Evolutionary conservation across 768 basidiomycete species (phyloP), one percentile per base, ranked within the genome.

Genomic region (Gelatoporia subvermispora): DNA sequence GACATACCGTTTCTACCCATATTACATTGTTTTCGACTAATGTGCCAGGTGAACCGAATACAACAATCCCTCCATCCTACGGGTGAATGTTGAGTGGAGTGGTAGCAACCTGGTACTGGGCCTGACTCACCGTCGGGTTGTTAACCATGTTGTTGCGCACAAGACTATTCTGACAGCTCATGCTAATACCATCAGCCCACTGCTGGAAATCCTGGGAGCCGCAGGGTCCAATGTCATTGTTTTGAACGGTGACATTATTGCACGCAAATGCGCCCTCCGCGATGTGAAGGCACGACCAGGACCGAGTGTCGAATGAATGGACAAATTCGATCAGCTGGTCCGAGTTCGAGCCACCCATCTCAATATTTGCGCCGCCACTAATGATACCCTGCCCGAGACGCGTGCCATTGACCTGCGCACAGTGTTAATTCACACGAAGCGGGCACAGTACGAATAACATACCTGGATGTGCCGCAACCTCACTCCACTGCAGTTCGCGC

Each of bases 241-340:
- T 84, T 60, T 85, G 84, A 25, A 93, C 72, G 3, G 77, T 78
- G 11, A 68, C 71, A 48, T 82, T 81, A 49, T 69, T 75, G 68
- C 90, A 93, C 8, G 64, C 71, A 34, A 85, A 70, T 28, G 73
- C 63, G 3, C 90, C 91, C 62, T 92, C 83, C 0, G 74, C 70
- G 25, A 93, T 61, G 57, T 93, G 92, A 35, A 93, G 71, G 63
- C 89, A 91, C 8, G 86, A 80, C 90, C 91, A 92, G 50, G 85
- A 70, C 43, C 89, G 76, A 2, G 88, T 87, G 64, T 93, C 81
- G 59, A 69, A 87, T 7, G 85, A 83, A 53, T 73, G 78, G 10
- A 92, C 88, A 52, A 78, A 81, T 69, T 92, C 87, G 46, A 93
- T 72, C 35, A 90, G 55, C 63, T 93, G 90, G 57, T 75, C 70